phyloP scores from a whole-genome alignment of 2,329 filamentous ascomycete species.

The Mycosphaerella arachidis region DNA sequence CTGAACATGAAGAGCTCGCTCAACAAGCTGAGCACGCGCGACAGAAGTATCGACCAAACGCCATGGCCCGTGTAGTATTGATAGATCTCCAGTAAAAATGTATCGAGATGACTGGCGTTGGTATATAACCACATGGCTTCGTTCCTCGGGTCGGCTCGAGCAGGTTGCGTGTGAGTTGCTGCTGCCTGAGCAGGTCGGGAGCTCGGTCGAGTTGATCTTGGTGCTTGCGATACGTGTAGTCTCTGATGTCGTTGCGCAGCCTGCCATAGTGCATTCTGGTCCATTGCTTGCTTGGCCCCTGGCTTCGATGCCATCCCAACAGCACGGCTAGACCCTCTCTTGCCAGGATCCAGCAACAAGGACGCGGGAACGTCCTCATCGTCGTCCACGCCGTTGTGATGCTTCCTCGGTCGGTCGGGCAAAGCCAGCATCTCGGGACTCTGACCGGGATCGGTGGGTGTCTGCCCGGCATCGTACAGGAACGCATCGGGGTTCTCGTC shows the following conservation, averaged over 20 bases:
- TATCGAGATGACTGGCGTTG: slow-evolving; percentile 83
- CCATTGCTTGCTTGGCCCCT: slow-evolving; percentile 13
- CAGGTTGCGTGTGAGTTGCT: slow-evolving; percentile 26
- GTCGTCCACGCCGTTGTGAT: slow-evolving; percentile 41
- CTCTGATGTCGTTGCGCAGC: slow-evolving; percentile 44
- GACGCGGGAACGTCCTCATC: slow-evolving; percentile 63
- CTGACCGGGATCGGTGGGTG: slow-evolving; percentile 39
- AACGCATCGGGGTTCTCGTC: slow-evolving; percentile 54
- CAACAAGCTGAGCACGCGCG: slow-evolving; percentile 67
- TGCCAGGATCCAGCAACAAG: slow-evolving; percentile 53
- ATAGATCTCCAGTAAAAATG: slow-evolving; percentile 81
- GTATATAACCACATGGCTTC: slow-evolving; percentile 90
- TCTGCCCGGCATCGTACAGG: slow-evolving; percentile 44
- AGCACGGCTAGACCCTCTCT: slow-evolving; percentile 9
- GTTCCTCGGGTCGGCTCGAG: slow-evolving; percentile 57
- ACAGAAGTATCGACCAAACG: slow-evolving; percentile 76
- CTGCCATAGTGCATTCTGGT: slow-evolving; percentile 48
- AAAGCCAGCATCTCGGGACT: slow-evolving; percentile 35
- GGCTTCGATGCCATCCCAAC: slow-evolving; percentile 2
- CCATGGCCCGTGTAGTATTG: slow-evolving; percentile 80
- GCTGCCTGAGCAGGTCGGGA: slow-evolving; percentile 9
- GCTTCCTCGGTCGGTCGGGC: slow-evolving; percentile 37
- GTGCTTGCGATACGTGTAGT: slow-evolving; percentile 32
- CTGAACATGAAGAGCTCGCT: slow-evolving; percentile 76
- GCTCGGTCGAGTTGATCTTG: slow-evolving; percentile 12